Base-by-base conservation (phyloP, 2,329 filamentous ascomycete species). In the Biscogniauxia marginata region DNA sequence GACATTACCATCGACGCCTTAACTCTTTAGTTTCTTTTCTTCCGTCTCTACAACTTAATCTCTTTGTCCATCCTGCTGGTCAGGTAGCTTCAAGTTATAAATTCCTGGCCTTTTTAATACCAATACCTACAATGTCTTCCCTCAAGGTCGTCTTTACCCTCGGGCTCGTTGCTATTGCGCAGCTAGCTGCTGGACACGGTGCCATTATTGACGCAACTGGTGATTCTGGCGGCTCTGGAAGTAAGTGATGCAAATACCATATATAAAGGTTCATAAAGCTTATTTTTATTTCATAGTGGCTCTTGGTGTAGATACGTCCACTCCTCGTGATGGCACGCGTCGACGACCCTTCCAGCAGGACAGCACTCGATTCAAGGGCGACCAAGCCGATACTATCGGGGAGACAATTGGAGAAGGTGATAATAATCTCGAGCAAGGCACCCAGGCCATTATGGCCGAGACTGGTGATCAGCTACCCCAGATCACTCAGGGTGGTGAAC, bases 291-390 rank as follows among this genome's bases (percentile, higher is more conserved):
- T 18, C 44, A 51, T 19, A 70, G 68, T 76, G 73, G 77, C 73
- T 18, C 71, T 81, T 3, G 77, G 75, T 56, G 68, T 88, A 59
- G 79, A 82, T 69, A 74, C 78, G 48, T 66, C 65, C 63, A 87
- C 84, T 50, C 84, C 85, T 44, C 84, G 85, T 58, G 83, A 86
- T 62, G 85, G 84, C 44, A 86, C 84, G 20, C 70, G 74, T 11
- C 79, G 84, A 58, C 73, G 78, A 50, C 85, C 85, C 47, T 87
- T 86, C 76, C 85, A 88, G 73, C 79, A 82, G 61, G 85, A 88
- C 62, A 78, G 78, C 50, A 88, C 85, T 52, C 82, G 83, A 54
- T 88, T 88, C 79, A 74, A 75, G 52, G 82, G 82, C 44, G 74
- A 73, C 43, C 71, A 77, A 13, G 80, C 78, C 11, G 77, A 78